Evolutionary conservation across 202 grass and related monocot species (phyloP), one percentile per base, ranked within the genome.

Genomic region (Elaeis oleifera): DNA sequence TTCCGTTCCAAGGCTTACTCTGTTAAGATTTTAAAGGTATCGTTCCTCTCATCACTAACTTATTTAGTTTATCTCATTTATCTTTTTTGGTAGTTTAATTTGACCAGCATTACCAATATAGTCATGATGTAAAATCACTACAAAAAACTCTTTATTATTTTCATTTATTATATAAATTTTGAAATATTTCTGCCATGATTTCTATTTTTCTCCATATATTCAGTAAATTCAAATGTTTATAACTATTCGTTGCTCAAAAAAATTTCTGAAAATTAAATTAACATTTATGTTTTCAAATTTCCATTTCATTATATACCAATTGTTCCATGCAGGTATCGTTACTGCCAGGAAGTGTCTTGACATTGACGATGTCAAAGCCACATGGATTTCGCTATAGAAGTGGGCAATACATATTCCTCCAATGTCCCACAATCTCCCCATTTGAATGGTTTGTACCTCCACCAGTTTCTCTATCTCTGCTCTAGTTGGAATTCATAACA

Each of bases 331-430:
- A 99, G 95, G 95, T 99, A 1, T 79, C 80, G 19, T 76, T 94
- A 77, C 80, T 99, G 60, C 95, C 95, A 59, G 88, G 94, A 67
- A 94, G 75, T 50, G 95, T 99, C 57, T 63, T 99, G 80, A 99
- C 95, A 49, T 81, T 99, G 81, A 87, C 85, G 57, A 99, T 99
- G 95, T 99, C 88, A 17, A 99, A 99, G 62, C 95, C 95, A 2
- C 84, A 94, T 4, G 95, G 88, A 78, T 99, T 99, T 80, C 83
- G 95, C 57, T 99, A 99, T 50, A 80, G 95, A 78, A 99, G 94
- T 63, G 94, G 1, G 1, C n/a, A 15, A 48, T 59, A 17, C 16
- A 65, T 67, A 56, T 69, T 19, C 8, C 16, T 76, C 25, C 64
- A 50, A 49, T 81, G 16, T 0, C 68, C 23, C 44, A 31, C 67